Conservation (phyloP, 106 monocot species). For the Chionographis japonica region DNA sequence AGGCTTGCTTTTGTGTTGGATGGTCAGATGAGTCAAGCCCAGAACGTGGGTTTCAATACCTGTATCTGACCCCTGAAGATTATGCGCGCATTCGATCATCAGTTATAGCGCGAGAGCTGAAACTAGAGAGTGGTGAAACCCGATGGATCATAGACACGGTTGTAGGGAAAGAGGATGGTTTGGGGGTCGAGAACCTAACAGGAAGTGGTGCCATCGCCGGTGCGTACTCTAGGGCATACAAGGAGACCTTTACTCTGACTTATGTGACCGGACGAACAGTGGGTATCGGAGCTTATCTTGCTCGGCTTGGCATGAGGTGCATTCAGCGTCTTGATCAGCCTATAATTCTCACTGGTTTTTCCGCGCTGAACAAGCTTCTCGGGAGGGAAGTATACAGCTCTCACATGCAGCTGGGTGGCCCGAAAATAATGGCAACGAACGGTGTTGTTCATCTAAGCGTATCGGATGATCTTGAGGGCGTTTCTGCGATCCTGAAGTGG, state of each 20-base stretch:
- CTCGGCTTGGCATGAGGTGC: constrained; percentile 95
- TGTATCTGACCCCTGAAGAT: constrained; percentile 81
- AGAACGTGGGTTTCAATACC: constrained; percentile 89
- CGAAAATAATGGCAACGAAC: constrained; percentile 99
- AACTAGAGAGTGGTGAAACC: constrained; percentile 73
- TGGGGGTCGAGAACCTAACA: constrained; percentile 87
- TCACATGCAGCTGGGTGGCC: constrained; percentile 98
- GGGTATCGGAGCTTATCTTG: constrained; percentile 97
- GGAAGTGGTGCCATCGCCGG: constrained; percentile 97
- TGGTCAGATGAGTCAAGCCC: constrained; percentile 85
- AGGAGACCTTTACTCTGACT: constrained; percentile 90
- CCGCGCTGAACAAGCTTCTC: constrained; percentile 92
- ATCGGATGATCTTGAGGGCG: constrained; percentile 90
- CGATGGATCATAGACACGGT: constrained; percentile 89
- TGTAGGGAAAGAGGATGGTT: constrained; percentile 85
- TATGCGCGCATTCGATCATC: constrained; percentile 61
- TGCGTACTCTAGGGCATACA: constrained; percentile 84
- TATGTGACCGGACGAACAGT: constrained; percentile 90
- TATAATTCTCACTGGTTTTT: constrained; percentile 93
- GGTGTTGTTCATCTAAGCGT: constrained; percentile 97
- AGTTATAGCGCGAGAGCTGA: constrained; percentile 91
- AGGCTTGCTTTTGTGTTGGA: constrained; percentile 75
- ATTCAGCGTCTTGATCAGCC: constrained; percentile 97
- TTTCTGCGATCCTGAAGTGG: constrained; percentile 89
- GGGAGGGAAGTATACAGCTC: constrained; percentile 97